Conservation (phyloP, 2,329 filamentous ascomycete genomes). For the Drechslera avenae region DNA sequence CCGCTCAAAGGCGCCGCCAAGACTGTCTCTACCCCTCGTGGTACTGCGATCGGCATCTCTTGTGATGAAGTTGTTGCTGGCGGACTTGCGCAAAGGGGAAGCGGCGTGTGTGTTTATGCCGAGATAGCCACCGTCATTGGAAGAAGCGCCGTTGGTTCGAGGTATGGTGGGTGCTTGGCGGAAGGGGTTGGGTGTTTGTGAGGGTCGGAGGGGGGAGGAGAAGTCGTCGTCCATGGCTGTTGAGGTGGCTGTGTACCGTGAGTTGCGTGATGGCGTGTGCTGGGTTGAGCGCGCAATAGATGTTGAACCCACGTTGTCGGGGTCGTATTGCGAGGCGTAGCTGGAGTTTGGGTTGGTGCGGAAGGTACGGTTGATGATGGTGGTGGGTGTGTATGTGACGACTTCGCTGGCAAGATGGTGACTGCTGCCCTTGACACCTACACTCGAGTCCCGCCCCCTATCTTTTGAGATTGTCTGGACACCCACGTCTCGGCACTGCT, state of each 20-base stretch:
- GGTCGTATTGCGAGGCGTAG: constrained; percentile 74
- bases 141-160: constrained; percentile 35
- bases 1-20: constrained; percentile 32
- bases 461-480: constrained; percentile 68
- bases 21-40: constrained; percentile 21
- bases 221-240: constrained; percentile 44
- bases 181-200: constrained; percentile 54
- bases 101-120: constrained; percentile 80
- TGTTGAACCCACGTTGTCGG: constrained; percentile 56
- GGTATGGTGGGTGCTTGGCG: constrained; percentile 59
- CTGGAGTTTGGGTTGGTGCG: constrained; percentile 82
- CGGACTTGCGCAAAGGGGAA: constrained; percentile 82
- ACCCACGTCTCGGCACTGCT: constrained; percentile 75
- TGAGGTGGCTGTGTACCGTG: constrained; percentile 47
- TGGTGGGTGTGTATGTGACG: constrained; percentile 66
- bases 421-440: constrained; percentile 48
- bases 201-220: constrained; percentile 55
- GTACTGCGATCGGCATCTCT: constrained; percentile 34
- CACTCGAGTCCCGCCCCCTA: constrained; percentile 42
- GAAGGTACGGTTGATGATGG: constrained; percentile 73
- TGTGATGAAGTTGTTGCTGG: constrained; percentile 59
- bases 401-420: constrained; percentile 57
- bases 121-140: constrained; percentile 72
- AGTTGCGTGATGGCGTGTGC: constrained; percentile 38
- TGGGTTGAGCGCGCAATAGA: constrained; percentile 25